Percentiles rank a stretch among this genome's conserved stretches.
phyloP scores from a whole-genome alignment of 768 basidiomycete genomes.

The Roridomyces roridus region DNA sequence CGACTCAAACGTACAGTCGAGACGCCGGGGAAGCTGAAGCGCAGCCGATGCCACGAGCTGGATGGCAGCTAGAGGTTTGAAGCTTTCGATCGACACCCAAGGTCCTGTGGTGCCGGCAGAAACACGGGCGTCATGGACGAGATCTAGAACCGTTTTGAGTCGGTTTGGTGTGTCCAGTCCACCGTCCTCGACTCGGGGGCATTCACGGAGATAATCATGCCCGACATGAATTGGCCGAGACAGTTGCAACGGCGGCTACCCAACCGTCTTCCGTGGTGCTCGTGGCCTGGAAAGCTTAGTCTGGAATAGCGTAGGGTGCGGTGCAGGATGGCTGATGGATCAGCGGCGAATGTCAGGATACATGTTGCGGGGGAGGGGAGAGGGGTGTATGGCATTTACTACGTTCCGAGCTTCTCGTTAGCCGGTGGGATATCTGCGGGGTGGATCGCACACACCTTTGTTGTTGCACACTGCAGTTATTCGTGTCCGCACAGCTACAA shows the following conservation, averaged over 20 bases:
- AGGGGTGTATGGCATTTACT: not conserved
- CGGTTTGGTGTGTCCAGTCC: no score
- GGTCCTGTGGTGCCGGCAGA: conserved; percentile 15
- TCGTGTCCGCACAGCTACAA: conserved; percentile 17
- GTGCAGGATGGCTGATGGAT: conserved; percentile 24
- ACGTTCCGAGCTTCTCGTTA: conserved; percentile 7
- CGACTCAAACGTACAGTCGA: no score
- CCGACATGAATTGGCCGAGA: not conserved
- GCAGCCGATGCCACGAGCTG: not conserved
- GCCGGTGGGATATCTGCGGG: conserved; percentile 15
- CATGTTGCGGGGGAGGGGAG: conserved; percentile 1
- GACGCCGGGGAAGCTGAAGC: no score
- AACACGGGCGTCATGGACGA: conserved; percentile 8
- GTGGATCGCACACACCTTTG: not conserved
- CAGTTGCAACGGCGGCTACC: not conserved
- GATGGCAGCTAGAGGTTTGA: no score
- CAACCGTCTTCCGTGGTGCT: conserved; percentile 11
- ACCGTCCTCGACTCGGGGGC: no score
- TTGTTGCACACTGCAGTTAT: not conserved
- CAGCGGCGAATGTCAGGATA: conserved; percentile 12
- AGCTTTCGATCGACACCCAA: not conserved
- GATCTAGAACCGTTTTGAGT: no score
- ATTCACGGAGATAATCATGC: no score
- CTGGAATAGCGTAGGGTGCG: conserved; percentile 1
- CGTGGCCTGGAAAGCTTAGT: conserved; percentile 1